Percentiles rank a stretch among this genome's conserved stretches.
These are phyloP conservation scores for Albugo candida DNA, from an alignment of 352 stramenopile species.

Conservation along the genomic window DNA sequence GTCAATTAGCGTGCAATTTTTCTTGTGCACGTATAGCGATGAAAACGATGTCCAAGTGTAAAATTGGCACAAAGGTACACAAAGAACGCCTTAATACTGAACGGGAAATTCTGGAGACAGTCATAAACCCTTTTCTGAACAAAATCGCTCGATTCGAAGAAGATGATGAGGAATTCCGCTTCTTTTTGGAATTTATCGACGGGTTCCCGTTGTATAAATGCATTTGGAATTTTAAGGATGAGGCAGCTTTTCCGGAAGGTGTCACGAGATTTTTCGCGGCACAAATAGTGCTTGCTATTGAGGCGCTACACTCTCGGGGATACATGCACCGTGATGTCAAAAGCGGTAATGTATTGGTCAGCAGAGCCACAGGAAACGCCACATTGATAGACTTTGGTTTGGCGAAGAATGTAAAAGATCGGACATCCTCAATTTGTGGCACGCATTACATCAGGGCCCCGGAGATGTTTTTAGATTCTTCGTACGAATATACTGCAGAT, in stretches of 20 bases:
- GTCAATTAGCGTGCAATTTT: too few species aligned
- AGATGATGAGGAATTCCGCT: background rate
- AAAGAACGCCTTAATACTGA: slow-evolving; percentile 22
- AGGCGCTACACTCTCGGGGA: slow-evolving; percentile 23
- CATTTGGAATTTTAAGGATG: slow-evolving; percentile 26
- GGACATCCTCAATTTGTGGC: slow-evolving; percentile 29
- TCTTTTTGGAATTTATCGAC: slow-evolving; percentile 41
- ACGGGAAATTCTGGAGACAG: slow-evolving; percentile 18
- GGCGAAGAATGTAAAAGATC: slow-evolving; percentile 12
- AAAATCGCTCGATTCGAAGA: background rate
- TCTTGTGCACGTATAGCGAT: slow-evolving; percentile 27
- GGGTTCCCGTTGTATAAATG: slow-evolving; percentile 46
- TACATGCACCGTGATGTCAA: slow-evolving; percentile 67
- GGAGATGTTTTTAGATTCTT: slow-evolving; percentile 26
- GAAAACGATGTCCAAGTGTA: slow-evolving; percentile 27
- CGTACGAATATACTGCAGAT: slow-evolving; percentile 21
- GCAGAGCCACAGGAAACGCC: slow-evolving; percentile 17
- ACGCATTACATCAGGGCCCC: slow-evolving; percentile 65
- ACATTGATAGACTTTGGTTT: slow-evolving; percentile 69
- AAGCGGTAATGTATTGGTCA: slow-evolving; percentile 41
- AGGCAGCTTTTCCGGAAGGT: slow-evolving; percentile 22
- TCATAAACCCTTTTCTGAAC: slow-evolving; percentile 21
- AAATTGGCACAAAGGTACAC: slow-evolving; percentile 19
- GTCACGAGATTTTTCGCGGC: slow-evolving; percentile 37
- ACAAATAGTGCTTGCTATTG: slow-evolving; percentile 44